Conservation (phyloP, 441 rosid genomes). For the Euphorbia corollata region DNA sequence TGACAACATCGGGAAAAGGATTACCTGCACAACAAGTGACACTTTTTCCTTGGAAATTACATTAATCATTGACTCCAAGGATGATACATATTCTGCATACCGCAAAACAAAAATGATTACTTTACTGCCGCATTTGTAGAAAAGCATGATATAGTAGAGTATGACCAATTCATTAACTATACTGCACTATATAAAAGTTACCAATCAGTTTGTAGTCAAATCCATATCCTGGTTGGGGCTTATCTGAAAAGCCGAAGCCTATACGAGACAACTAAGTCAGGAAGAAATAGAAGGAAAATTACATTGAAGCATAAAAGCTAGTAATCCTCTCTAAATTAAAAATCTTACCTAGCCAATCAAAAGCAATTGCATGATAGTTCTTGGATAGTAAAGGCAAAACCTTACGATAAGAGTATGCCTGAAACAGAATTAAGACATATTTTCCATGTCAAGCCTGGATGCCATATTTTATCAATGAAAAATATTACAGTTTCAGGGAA, state of each 20-base stretch:
- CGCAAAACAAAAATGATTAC: not conserved
- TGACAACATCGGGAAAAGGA: not conserved
- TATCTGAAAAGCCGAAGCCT: slow-evolving; percentile 95
- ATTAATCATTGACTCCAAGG: slow-evolving; percentile 63
- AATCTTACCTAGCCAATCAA: slow-evolving; percentile 74
- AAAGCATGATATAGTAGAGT: not conserved
- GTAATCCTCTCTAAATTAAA: not conserved
- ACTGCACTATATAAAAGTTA: slow-evolving; percentile 25
- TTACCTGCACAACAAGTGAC: slow-evolving; percentile 81
- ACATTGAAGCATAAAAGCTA: not conserved
- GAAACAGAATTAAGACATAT: slow-evolving; percentile 19
- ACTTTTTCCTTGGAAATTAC: slow-evolving; percentile 43
- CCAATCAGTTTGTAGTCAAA: slow-evolving; percentile 77
- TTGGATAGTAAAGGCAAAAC: slow-evolving; percentile 61
- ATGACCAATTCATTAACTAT: not conserved
- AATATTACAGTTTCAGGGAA: not conserved
- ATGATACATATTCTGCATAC: slow-evolving; percentile 61
- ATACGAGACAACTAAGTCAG: slow-evolving; percentile 8
- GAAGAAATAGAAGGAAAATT: slow-evolving; percentile 7
- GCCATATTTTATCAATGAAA: not conserved
- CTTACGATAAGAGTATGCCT: slow-evolving; percentile 89
- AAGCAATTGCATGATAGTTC: slow-evolving; percentile 66
- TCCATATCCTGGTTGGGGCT: slow-evolving; percentile 87
- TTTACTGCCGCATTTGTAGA: not conserved
- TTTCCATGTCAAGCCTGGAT: slow-evolving; percentile 8